Conservation (phyloP, 345 rosid species). For the Stellera chamaejasme region DNA sequence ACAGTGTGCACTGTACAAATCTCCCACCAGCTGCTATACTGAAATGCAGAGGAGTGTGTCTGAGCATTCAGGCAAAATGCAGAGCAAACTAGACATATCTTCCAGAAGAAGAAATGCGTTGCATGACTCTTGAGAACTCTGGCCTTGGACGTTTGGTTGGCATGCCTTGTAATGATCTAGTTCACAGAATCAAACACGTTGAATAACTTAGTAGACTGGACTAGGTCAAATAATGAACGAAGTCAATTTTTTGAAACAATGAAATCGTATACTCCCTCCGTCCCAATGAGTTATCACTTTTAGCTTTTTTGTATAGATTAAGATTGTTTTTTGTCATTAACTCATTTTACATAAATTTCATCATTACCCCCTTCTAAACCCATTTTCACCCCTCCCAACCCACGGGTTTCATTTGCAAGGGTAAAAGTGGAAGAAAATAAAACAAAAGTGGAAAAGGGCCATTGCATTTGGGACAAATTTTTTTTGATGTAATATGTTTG, state of each 20-base stretch:
- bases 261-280: no score
- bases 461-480: background rate
- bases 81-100: constrained; percentile 52
- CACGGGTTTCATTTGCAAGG: no score
- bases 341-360: no score
- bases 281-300: no score
- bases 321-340: no score
- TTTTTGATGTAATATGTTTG: no score
- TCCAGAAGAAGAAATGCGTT: constrained; percentile 71
- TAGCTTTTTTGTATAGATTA: no score
- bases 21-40: constrained; percentile 6
- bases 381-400: no score
- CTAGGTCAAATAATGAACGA: no score
- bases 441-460: background rate
- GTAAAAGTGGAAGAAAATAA: background rate
- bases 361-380: no score
- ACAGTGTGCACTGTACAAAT: constrained; percentile 11
- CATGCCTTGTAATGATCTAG: constrained; percentile 59
- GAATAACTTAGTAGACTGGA: no score
- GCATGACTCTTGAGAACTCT: constrained; percentile 54
- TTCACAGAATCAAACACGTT: constrained; percentile 9
- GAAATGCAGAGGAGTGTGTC: background rate
- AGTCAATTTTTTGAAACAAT: no score
- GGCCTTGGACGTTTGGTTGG: constrained; percentile 62
- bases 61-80: constrained; percentile 35